Base-by-base conservation (phyloP, 129 eudicot species). In the Heracleum sosnowskyi region DNA sequence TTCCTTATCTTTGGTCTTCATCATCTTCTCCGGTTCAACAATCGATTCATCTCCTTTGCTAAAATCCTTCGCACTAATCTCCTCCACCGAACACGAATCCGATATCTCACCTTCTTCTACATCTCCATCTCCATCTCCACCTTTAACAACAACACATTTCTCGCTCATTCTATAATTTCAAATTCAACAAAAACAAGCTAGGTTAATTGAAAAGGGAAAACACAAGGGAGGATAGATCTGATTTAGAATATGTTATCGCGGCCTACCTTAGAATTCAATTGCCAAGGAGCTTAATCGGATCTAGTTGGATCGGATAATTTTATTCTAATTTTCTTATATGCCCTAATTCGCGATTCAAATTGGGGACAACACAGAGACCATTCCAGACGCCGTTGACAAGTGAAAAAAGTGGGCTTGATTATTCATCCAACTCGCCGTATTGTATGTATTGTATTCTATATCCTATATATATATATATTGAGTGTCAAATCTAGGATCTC, bases 41-140 rank as follows among this genome's bases (percentile, higher is more conserved):
- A n/a, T n/a, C n/a, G n/a, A n/a, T n/a, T n/a, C 74, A n/a, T 79
- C 83, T n/a, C 46, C 77, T 77, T 81, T 85, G 42, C 68, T 69
- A 81, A 91, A 93, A 63, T 62, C 93, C 49, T 88, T 86, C 64
- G 86, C 91, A 79, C 83, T 87, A 72, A 93, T 93, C 85, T 89
- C 97, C 75, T 91, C 96, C 22, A 93, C 82, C 29, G 97, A 87
- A 24, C 86, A 95, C n/a, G 93, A 81, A 86, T 94, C 98, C 4
- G 98, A 91, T 47, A 90, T 91, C 73, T 95, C 97, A 63, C 98
- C 98, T 82, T 95, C 98, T 83, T 95, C 98, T 69, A 88, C 92
- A 74, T 84, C 90, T 55, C 87, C 74, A 66, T 84, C 90, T 22
- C n/a, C n/a, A n/a, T n/a, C n/a, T 70, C 78, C 40, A 85, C 77